These are phyloP conservation scores for Taiozyma sp. DNA, from an alignment of 1,139 yeast species.

Conservation along the genomic window DNA sequence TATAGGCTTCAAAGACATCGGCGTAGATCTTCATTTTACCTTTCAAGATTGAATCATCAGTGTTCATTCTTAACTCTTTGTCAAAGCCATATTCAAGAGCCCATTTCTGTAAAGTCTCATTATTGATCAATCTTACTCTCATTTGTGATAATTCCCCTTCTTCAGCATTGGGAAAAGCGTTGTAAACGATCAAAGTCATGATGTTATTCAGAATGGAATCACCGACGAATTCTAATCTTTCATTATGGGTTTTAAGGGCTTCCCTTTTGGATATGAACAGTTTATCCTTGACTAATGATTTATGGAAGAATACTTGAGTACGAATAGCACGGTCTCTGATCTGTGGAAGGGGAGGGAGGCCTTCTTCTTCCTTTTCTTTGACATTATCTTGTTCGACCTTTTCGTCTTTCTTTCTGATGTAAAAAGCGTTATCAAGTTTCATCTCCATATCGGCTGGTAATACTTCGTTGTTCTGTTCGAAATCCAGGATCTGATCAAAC, in stretches of 20 bases:
- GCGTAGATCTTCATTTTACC: constrained; percentile 26
- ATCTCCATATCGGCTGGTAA: constrained; percentile 12
- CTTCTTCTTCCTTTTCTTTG: background rate
- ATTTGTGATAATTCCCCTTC: constrained; percentile 81
- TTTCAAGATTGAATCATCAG: constrained; percentile 24
- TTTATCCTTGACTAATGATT: constrained; percentile 61
- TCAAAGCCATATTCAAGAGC: constrained; percentile 68
- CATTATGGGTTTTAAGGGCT: constrained; percentile 65
- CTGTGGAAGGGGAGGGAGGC: constrained; percentile 61
- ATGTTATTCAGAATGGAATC: constrained; percentile 79
- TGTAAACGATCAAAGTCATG: constrained; percentile 63
- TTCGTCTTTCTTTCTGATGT: background rate
- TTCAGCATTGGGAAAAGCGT: constrained; percentile 58
- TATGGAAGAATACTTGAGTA: constrained; percentile 77
- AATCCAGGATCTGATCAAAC: constrained; percentile 38
- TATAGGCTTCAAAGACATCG: constrained; percentile 24
- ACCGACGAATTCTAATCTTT: constrained; percentile 88
- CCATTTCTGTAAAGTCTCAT: constrained; percentile 67
- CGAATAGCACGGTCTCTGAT: constrained; percentile 55
- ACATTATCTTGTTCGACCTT: background rate
- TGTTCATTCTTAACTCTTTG: constrained; percentile 43
- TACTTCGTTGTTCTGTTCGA: constrained; percentile 21
- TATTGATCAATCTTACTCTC: constrained; percentile 69
- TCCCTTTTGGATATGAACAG: constrained; percentile 52
- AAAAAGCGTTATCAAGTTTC: constrained; percentile 1